These are phyloP conservation scores for Candida freyschussii DNA, from an alignment of 1,139 yeast genomes.

Conservation along the genomic window DNA sequence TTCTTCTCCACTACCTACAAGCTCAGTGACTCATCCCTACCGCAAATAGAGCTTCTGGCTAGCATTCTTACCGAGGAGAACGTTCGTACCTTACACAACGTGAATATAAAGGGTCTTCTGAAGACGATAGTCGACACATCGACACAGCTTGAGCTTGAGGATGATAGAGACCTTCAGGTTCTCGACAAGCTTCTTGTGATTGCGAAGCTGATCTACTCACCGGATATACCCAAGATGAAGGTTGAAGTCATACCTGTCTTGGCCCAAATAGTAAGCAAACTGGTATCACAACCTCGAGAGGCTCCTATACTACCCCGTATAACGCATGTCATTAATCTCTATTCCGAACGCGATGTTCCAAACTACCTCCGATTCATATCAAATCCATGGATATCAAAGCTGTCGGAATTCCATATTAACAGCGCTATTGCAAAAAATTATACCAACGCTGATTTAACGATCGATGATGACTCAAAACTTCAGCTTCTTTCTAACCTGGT, in stretches of 20 bases:
- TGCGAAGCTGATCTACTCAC: constrained; percentile 2
- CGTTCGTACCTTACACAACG: background rate
- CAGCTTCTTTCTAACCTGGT: constrained; percentile 11
- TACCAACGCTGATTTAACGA: too few species aligned
- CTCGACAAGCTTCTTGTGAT: constrained; percentile 4
- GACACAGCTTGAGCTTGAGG: constrained; percentile 3
- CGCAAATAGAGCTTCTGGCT: constrained; percentile 9
- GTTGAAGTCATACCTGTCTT: constrained; percentile 1
- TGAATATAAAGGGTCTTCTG: constrained; percentile 3
- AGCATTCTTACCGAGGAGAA: background rate
- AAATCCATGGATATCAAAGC: constrained; percentile 4
- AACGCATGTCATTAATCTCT: constrained; percentile 4
- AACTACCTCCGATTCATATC: constrained; percentile 9
- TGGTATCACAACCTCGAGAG: constrained; percentile 4
- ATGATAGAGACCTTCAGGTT: constrained; percentile 3
- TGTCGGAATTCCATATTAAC: constrained; percentile 9
- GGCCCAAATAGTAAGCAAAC: constrained; percentile 1
- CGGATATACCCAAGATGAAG: background rate
- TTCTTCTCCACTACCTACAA: constrained; percentile 20
- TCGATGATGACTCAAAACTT: constrained; percentile 7
- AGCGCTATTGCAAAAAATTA: too few species aligned
- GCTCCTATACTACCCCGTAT: constrained; percentile 3
- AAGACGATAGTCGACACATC: constrained; percentile 5
- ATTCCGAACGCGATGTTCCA: constrained; percentile 3
- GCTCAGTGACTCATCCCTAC: constrained; percentile 4